A percentile compares a stretch with the other conserved stretches of the same genome.
Evolutionary conservation across 768 basidiomycete species (phyloP).

Genomic region (Russula foetens): DNA sequence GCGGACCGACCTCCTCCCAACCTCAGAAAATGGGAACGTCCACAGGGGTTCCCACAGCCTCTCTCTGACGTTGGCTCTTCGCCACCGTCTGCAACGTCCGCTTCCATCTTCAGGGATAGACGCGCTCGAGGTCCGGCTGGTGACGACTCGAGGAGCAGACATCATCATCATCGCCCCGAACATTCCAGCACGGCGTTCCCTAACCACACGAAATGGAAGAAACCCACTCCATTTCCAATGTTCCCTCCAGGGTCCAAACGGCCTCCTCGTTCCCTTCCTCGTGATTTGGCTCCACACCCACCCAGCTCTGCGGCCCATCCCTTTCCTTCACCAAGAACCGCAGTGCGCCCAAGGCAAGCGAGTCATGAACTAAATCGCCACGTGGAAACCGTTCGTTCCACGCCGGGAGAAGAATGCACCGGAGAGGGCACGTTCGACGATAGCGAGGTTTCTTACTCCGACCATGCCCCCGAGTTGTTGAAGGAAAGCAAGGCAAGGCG

Average conservation of each 20-base stretch:
- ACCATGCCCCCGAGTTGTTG: background rate
- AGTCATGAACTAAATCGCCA: background rate
- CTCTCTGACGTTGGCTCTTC: background rate
- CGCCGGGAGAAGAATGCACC: background rate
- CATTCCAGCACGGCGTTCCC: background rate
- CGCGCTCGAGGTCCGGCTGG: background rate
- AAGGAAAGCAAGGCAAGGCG: slow-evolving; percentile 6
- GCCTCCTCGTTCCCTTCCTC: background rate
- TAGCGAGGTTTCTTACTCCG: background rate
- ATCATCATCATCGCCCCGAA: background rate
- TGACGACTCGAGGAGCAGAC: background rate
- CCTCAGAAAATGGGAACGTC: slow-evolving; percentile 17
- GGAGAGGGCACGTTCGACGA: slow-evolving; percentile 8
- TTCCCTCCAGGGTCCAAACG: background rate
- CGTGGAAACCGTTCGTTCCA: background rate
- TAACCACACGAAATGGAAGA: slow-evolving; percentile 6
- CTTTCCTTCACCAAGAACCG: background rate
- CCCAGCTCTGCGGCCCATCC: background rate
- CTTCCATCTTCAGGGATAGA: background rate
- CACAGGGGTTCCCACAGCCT: background rate
- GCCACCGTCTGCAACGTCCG: background rate
- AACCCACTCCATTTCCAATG: slow-evolving; percentile 2
- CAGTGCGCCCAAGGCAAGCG: background rate
- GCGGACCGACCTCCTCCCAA: background rate
- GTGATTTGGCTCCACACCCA: background rate